Percentiles rank a stretch among this genome's conserved stretches.
Conservation (phyloP, 768 basidiomycete genomes). For the Suillus subluteus region DNA sequence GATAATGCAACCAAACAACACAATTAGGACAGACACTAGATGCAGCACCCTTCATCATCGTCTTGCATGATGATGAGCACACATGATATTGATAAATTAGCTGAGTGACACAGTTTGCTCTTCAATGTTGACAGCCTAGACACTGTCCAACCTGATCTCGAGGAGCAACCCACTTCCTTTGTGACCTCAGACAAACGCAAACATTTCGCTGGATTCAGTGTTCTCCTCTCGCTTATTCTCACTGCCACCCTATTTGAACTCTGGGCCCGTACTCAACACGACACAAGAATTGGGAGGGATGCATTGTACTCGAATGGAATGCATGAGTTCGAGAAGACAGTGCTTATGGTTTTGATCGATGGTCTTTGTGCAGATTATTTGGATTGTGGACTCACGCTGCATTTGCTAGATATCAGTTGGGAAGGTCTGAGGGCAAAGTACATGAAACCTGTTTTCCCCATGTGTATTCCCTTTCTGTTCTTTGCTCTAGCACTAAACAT, state of each 20-base stretch:
- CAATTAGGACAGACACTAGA: no score
- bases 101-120: constrained; percentile 29
- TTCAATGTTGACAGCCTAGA: constrained; percentile 15
- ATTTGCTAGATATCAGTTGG: constrained; percentile 78
- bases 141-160: not conserved
- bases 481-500: constrained; percentile 9
- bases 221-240: constrained; percentile 20
- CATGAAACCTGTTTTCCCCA: constrained; percentile 87
- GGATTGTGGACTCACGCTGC: constrained; percentile 82
- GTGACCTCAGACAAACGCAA: constrained; percentile 16
- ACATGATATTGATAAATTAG: not conserved
- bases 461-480: constrained; percentile 38
- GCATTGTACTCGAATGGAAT: constrained; percentile 76
- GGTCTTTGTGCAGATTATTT: constrained; percentile 87
- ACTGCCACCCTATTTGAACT: constrained; percentile 17
- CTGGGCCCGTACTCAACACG: not conserved
- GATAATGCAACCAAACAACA: no score
- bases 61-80: no score
- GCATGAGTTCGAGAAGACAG: constrained; percentile 78
- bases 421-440: constrained; percentile 87
- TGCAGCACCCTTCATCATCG: no score
- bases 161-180: constrained; percentile 6
- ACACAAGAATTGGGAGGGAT: constrained; percentile 17
- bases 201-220: constrained; percentile 16
- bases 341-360: constrained; percentile 86